These are phyloP conservation scores for Fraxinus latifolia DNA, from an alignment of 305 asterid species.

Conservation along the genomic window DNA sequence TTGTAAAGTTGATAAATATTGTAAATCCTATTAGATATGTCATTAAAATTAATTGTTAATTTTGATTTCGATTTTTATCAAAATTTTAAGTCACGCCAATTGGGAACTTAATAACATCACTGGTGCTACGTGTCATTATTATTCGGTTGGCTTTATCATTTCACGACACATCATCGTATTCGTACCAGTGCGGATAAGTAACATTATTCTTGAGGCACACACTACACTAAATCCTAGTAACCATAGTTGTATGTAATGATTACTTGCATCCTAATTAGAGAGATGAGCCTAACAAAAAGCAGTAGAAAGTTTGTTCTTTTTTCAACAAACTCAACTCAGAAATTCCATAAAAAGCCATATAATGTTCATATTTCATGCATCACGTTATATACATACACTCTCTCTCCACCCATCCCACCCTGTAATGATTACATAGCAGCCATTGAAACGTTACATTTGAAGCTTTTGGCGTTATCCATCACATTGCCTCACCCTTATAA, in stretches of 20 bases:
- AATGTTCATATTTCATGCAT: neutral
- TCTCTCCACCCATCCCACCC: neutral
- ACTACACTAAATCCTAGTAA: neutral
- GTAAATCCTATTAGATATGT: no score
- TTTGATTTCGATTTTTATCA: no score
- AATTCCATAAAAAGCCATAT: neutral
- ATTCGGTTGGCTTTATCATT: neutral
- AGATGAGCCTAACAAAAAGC: conserved; percentile 28
- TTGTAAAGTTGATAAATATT: no score
- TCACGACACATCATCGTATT: neutral
- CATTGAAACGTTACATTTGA: conserved; percentile 32
- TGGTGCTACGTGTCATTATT: neutral
- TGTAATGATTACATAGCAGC: conserved; percentile 10
- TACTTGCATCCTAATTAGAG: conserved; percentile 32
- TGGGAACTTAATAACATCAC: no score
- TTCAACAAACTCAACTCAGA: conserved; percentile 32
- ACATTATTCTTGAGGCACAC: neutral
- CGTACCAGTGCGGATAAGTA: neutral
- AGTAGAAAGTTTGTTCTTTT: conserved; percentile 20
- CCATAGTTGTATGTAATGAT: conserved; percentile 33
- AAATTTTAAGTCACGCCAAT: neutral
- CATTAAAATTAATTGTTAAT: no score
- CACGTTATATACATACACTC: neutral
- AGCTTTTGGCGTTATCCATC: conserved; percentile 32
- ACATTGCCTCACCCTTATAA: conserved; percentile 21